Evolutionary conservation across 306 rosid species (phyloP), one percentile per base, ranked within the genome.

Genomic region (Alnus glutinosa): DNA sequence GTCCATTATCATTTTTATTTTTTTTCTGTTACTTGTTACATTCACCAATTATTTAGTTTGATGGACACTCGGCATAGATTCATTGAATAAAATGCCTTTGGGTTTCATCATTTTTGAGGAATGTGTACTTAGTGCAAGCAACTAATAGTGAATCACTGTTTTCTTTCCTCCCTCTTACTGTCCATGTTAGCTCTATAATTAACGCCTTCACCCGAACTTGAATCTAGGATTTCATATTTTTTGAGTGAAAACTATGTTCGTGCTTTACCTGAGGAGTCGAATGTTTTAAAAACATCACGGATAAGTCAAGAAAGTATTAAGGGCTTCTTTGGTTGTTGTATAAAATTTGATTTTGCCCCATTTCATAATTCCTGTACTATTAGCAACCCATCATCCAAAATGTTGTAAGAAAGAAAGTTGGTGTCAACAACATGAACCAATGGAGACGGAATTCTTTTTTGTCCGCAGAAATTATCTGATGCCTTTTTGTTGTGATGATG

Each of bases 71-170:
- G 84, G 85, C 81, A 49, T 83, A 62, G n/a, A 78, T 70, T 83
- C 62, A 75, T 75, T 58, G 64, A 75, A 84, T 89, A 78, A 84
- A 78, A 78, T 88, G 89, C 78, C 84, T 80, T 67, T 62, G 61
- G 30, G 82, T 81, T 84, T 52, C 72, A 63, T 82, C 82, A 84
- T 79, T 77, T 69, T 77, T 64, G 70, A 81, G 77, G 72, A 85
- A 80, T 83, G 67, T 84, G 80, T 81, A 81, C 71, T 67, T 71
- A 55, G 50, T 82, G 19, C 55, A 5, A 69, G 83, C 81, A 63
- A 67, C 70, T 54, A 44, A 68, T 78, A 15, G 32, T 44, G 19
- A 68, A 4, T 68, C 42, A 10, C 51, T 42, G 32, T 42, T 10
- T 16, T 39, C 32, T 39, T 39, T 67, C 12, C 18, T 68, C 2